These are phyloP conservation scores for Theobroma cacao DNA, from an alignment of 345 rosid species.

Conservation along the genomic window DNA sequence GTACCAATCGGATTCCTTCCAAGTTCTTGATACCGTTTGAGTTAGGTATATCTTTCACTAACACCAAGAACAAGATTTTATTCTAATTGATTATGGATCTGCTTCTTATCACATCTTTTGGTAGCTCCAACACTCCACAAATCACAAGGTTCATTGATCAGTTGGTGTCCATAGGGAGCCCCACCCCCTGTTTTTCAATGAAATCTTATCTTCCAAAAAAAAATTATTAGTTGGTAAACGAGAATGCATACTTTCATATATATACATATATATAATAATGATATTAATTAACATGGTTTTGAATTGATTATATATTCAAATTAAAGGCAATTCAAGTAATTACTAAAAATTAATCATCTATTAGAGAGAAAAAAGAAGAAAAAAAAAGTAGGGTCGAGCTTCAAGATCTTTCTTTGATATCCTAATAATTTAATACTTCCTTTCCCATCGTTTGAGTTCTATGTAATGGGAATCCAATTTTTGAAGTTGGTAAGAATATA, in stretches of 20 bases:
- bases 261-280: neutral
- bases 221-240: neutral
- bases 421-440: neutral
- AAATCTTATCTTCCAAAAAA: too few species aligned
- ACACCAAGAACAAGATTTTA: neutral
- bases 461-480: neutral
- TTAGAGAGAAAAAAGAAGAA: neutral
- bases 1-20: conserved; percentile 7
- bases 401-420: neutral
- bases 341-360: neutral
- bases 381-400: neutral
- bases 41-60: neutral
- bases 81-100: neutral
- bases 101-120: neutral
- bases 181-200: too few species aligned
- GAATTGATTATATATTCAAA: too few species aligned
- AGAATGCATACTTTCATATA: neutral
- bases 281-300: neutral
- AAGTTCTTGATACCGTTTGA: neutral
- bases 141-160: neutral
- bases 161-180: too few species aligned
- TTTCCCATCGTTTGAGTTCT: neutral
- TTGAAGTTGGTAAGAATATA: neutral
- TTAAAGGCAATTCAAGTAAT: neutral
- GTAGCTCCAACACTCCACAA: neutral